Conservation (phyloP, 2,329 filamentous ascomycete genomes). For the Didymella segeticola region DNA sequence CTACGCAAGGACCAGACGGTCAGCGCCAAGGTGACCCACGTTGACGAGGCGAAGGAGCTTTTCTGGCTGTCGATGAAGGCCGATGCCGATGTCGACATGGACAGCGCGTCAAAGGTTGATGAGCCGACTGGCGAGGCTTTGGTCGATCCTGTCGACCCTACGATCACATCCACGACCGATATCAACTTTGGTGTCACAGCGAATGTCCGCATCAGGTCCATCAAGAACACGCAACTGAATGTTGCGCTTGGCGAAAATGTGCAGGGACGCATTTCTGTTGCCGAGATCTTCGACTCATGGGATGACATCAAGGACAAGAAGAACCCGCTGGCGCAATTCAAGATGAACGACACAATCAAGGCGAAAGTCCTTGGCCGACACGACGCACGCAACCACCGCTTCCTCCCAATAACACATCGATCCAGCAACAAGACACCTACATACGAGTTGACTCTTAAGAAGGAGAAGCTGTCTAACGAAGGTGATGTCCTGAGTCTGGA, state of each 20-base stretch:
- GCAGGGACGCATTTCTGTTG: conserved; percentile 91
- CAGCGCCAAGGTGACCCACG: conserved; percentile 71
- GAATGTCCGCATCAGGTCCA: conserved; percentile 78
- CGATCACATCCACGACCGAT: conserved; percentile 71
- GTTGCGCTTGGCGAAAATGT: conserved; percentile 86
- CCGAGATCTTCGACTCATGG: conserved; percentile 87
- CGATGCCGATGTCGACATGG: conserved; percentile 52
- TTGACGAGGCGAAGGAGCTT: conserved; percentile 73
- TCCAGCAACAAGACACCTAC: conserved; percentile 74
- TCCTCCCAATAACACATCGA: conserved; percentile 88
- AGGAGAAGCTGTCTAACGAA: conserved; percentile 60
- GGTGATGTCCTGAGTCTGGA: conserved; percentile 72
- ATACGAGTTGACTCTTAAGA: conserved; percentile 86
- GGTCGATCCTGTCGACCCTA: conserved; percentile 69
- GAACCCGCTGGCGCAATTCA: conserved; percentile 77
- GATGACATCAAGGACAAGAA: conserved; percentile 85
- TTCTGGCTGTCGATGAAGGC: conserved; percentile 71
- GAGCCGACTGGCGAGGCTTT: conserved; percentile 50
- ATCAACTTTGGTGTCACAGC: conserved; percentile 74
- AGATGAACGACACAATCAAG: conserved; percentile 71
- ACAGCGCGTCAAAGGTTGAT: conserved; percentile 27
- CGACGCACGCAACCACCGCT: conserved; percentile 87
- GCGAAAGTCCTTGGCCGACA: conserved; percentile 87
- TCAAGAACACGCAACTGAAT: conserved; percentile 92
- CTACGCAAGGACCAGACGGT: conserved; percentile 79